phyloP scores from a whole-genome alignment of 2,329 filamentous ascomycete genomes.

The Aspergillus melleus region DNA sequence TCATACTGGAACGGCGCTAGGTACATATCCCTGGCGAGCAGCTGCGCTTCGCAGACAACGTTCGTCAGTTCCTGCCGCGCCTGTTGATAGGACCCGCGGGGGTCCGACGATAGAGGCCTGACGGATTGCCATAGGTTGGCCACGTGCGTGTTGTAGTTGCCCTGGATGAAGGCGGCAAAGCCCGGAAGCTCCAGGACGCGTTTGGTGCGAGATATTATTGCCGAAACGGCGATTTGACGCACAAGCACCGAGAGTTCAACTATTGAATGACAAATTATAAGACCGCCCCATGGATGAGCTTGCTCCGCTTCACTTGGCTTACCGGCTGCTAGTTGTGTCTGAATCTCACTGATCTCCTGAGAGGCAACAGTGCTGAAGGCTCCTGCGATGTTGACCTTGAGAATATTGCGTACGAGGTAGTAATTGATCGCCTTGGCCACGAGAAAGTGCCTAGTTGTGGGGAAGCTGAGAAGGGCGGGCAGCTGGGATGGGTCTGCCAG shows the following conservation, averaged over 20 bases:
- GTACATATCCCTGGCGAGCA: conserved; percentile 28
- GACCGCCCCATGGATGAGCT: neutral
- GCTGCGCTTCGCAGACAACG: conserved; percentile 30
- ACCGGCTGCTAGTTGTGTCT: conserved; percentile 21
- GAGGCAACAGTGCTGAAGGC: conserved; percentile 26
- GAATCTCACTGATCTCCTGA: conserved; percentile 21
- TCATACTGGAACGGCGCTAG: conserved; percentile 27
- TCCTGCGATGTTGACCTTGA: conserved; percentile 24
- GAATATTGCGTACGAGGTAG: conserved; percentile 23
- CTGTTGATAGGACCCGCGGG: conserved; percentile 1
- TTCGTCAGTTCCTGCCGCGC: conserved; percentile 22
- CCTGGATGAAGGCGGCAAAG: conserved; percentile 26
- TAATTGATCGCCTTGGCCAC: conserved; percentile 32
- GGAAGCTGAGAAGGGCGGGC: conserved; percentile 21
- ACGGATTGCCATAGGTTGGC: conserved; percentile 23
- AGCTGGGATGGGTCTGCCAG: conserved; percentile 16
- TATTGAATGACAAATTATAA: neutral
- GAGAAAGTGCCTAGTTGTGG: conserved; percentile 22
- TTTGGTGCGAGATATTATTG: conserved; percentile 22
- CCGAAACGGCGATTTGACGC: conserved; percentile 21
- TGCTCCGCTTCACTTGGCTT: neutral
- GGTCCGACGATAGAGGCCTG: conserved; percentile 22
- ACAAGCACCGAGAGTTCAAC: conserved; percentile 20
- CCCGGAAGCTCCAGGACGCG: conserved; percentile 18
- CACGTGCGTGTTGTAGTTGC: conserved; percentile 19